Base-by-base conservation (phyloP, 202 grass and related monocot genomes). In the Schoenoplectus tabernaemontani region DNA sequence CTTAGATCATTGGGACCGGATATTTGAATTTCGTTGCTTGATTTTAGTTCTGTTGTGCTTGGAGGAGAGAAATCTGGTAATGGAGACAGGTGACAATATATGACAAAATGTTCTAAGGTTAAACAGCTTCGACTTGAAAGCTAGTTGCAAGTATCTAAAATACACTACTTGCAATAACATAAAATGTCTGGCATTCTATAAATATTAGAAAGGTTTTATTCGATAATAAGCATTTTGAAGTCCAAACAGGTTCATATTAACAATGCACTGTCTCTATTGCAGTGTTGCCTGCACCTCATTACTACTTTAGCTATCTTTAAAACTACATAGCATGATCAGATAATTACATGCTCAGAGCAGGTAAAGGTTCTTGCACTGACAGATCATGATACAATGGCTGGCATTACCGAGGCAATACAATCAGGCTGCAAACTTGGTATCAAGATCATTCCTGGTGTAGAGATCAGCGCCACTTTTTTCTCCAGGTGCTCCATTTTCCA, bases 311-410 rank as follows among this genome's bases (percentile, higher is more conserved):
- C 24, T 39, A 5, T 62, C 5, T 17, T 73, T 69, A 43, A 44
- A 38, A 57, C 8, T 42, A 72, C 61, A 12, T 24, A 62, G 37
- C 50, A 48, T 84, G 60, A 68, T 86, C 53, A 20, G 38, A 77
- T 84, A 62, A 82, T 75, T 76, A 57, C 80, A 76, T 82, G 76
- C 72, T 84, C 82, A 82, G 82, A 77, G 43, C 93, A 96, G 90
- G 93, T 96, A 84, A 88, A 90, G 81, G 90, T 93, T 63, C 73
- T 96, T 16, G 90, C 93, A n/a, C 78, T 96, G 17, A 96, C 93
- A 62, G 93, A 96, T 59, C 90, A 96, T 22, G 93, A 96, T 81
- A 96, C 90, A 19, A 91, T 96, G 90, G 84, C 86, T 20, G 93
- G 90, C 61, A 81, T 93, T 42, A 34, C 33, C 0, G 93, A 96